Percentiles rank a stretch among this genome's conserved stretches.
Conservation (phyloP, 176 grass and related monocot species). For the Puccinellia tenuiflora region DNA sequence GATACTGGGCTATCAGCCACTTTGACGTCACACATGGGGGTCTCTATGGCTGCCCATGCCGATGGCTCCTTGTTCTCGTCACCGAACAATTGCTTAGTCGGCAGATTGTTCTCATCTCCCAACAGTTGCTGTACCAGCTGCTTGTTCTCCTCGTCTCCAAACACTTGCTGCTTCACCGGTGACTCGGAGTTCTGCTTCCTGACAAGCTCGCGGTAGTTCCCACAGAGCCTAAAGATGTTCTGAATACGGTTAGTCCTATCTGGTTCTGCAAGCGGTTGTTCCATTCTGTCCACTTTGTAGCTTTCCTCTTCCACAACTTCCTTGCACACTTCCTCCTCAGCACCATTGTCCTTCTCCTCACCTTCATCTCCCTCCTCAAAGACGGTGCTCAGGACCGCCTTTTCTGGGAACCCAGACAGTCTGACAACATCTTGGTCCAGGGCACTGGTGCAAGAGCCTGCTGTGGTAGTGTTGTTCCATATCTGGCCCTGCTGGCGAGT, state of each 20-base stretch:
- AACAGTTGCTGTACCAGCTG: slow-evolving; percentile 14
- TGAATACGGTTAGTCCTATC: slow-evolving; percentile 59
- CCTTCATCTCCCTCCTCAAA: slow-evolving; percentile 69
- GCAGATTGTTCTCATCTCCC: slow-evolving; percentile 21
- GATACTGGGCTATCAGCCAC: slow-evolving; percentile 43
- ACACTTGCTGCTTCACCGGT: slow-evolving; percentile 14
- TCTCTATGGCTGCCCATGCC: slow-evolving; percentile 20
- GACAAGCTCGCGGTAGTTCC: slow-evolving; percentile 61
- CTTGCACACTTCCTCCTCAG: slow-evolving; percentile 68
- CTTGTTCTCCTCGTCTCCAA: slow-evolving; percentile 36
- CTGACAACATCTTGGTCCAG: slow-evolving; percentile 34
- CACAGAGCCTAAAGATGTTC: slow-evolving; percentile 88
- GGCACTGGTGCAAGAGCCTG: neutral
- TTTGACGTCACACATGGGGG: slow-evolving; percentile 39
- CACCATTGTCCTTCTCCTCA: slow-evolving; percentile 25
- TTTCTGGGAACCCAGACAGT: slow-evolving; percentile 52
- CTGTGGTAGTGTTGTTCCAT: slow-evolving; percentile 12
- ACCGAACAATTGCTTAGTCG: slow-evolving; percentile 12
- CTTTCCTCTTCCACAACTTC: slow-evolving; percentile 79
- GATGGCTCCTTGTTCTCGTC: slow-evolving; percentile 49
- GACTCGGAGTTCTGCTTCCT: slow-evolving; percentile 28
- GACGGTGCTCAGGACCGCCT: slow-evolving; percentile 58
- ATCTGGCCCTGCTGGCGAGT: slow-evolving; percentile 20
- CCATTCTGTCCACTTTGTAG: slow-evolving; percentile 13
- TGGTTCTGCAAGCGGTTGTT: slow-evolving; percentile 11